Conservation (phyloP, 1,139 yeast species). For the Suhomyces kunorum region DNA sequence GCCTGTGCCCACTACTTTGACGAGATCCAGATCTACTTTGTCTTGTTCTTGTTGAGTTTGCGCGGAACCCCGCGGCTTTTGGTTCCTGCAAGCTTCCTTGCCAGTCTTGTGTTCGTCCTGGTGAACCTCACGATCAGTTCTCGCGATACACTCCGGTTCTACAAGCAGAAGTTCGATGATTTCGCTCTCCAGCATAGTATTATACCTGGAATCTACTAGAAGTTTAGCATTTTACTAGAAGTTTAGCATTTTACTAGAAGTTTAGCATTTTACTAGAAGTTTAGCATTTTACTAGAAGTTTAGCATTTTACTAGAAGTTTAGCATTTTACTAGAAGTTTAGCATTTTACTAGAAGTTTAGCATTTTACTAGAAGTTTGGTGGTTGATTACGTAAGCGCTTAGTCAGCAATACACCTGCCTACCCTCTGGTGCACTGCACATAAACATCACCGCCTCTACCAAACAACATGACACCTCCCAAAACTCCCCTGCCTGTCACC, state of each 20-base stretch:
- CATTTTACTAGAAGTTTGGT: too few relatives aligned
- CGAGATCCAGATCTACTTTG: constrained; percentile 64
- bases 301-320: too few relatives aligned
- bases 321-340: too few relatives aligned
- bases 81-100: constrained; percentile 21
- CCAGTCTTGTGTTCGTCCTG: constrained; percentile 56
- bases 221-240: too few relatives aligned
- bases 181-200: constrained; percentile 15
- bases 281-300: too few relatives aligned
- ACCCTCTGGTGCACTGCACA: constrained; percentile 3
- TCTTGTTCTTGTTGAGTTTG: constrained; percentile 27
- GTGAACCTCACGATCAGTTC: constrained; percentile 66
- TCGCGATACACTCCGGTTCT: constrained; percentile 55
- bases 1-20: constrained; percentile 83
- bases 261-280: too few relatives aligned
- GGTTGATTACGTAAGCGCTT: background rate
- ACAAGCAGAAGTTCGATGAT: constrained; percentile 28
- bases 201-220: constrained; percentile 13
- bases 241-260: too few relatives aligned
- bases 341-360: too few relatives aligned
- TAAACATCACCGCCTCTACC: constrained; percentile 1
- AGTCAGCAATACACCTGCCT: background rate
- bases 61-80: constrained; percentile 1
- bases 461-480: constrained; percentile 16
- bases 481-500: constrained; percentile 31